Evolutionary conservation across 2,329 filamentous ascomycete genomes (phyloP).

Genomic region (Echinosphaeria canescens): DNA sequence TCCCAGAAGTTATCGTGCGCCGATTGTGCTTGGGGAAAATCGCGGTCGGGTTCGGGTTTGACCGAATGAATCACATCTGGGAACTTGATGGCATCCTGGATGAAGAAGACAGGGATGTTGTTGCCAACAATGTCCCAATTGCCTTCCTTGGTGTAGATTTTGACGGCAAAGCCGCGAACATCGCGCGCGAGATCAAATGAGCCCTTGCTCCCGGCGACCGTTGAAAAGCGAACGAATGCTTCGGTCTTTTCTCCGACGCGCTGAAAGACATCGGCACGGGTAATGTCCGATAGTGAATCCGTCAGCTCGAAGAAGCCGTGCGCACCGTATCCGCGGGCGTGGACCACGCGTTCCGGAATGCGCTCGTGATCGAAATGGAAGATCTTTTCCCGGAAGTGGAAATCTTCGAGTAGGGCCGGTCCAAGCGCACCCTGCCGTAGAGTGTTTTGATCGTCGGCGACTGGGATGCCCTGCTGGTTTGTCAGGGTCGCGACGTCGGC

Average conservation of each 20-base stretch:
- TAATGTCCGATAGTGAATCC: conserved; percentile 5
- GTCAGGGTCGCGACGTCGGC: too few species aligned
- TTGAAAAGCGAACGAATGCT: conserved; percentile 60
- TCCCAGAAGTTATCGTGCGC: conserved; percentile 67
- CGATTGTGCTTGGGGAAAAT: conserved; percentile 47
- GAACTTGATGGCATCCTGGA: conserved; percentile 57
- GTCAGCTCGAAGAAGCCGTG: conserved; percentile 8
- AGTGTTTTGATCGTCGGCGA: too few species aligned
- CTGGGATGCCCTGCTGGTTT: too few species aligned
- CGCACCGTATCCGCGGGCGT: conserved; percentile 8
- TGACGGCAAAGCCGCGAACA: conserved; percentile 59
- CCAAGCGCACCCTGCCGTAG: too few species aligned
- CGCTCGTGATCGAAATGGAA: conserved; percentile 23
- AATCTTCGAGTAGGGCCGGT: conserved; percentile 40
- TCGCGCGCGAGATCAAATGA: conserved; percentile 70
- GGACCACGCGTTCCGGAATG: conserved; percentile 8
- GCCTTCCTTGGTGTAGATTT: conserved; percentile 59
- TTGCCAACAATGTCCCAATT: conserved; percentile 61
- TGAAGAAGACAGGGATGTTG: conserved; percentile 57
- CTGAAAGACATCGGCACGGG: not conserved
- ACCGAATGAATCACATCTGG: conserved; percentile 40
- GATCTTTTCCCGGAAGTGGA: conserved; percentile 41
- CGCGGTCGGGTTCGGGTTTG: conserved; percentile 50
- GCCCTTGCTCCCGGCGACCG: conserved; percentile 52
- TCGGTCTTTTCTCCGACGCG: conserved; percentile 1